These are phyloP conservation scores for Exophiala mesophila DNA, from an alignment of 2,329 filamentous ascomycete genomes.

Conservation along the genomic window DNA sequence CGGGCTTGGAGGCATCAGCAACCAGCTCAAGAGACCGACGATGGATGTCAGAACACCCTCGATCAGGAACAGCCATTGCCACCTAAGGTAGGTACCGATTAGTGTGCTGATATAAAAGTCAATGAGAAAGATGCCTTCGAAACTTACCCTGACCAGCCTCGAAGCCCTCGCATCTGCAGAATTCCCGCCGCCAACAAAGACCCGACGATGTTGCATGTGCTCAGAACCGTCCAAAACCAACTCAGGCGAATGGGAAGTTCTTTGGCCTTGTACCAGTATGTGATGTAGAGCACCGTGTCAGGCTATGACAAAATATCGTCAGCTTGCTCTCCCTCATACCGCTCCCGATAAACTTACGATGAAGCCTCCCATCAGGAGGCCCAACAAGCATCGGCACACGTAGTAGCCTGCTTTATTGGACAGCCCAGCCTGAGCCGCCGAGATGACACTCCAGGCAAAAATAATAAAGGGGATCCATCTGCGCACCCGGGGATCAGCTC, in stretches of 20 bases:
- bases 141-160: neutral
- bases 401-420: conserved; percentile 37
- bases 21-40: conserved; percentile 51
- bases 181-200: conserved; percentile 42
- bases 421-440: conserved; percentile 41
- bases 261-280: conserved; percentile 63
- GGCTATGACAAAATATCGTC: conserved; percentile 14
- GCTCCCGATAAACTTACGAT: conserved; percentile 41
- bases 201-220: conserved; percentile 35
- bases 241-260: conserved; percentile 44
- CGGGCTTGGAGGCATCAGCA: conserved; percentile 60
- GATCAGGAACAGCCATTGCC: conserved; percentile 31
- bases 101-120: conserved; percentile 34
- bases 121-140: conserved; percentile 28
- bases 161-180: conserved; percentile 15
- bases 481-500: no score
- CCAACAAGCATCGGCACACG: conserved; percentile 37
- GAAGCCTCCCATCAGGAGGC: conserved; percentile 50
- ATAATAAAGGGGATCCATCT: conserved; percentile 52
- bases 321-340: neutral
- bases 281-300: conserved; percentile 49
- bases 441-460: conserved; percentile 46
- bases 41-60: conserved; percentile 45
- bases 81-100: conserved; percentile 12
- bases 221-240: conserved; percentile 58